phyloP scores from a whole-genome alignment of 768 basidiomycete species.

The Suillus plorans region DNA sequence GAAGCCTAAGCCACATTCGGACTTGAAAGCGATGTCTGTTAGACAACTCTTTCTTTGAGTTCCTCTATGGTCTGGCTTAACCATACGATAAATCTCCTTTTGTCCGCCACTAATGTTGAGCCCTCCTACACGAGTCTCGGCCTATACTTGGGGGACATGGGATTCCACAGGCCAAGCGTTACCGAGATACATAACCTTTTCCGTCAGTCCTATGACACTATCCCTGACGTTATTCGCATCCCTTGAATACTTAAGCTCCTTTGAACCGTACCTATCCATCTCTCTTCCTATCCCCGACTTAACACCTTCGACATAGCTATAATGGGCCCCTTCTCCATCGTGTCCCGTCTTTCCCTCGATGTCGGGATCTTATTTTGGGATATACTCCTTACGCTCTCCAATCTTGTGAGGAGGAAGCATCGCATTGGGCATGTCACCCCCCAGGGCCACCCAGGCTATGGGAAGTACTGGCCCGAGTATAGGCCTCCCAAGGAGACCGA shows the following conservation, averaged over 20 bases:
- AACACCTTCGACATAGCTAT: background rate
- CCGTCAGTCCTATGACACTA: background rate
- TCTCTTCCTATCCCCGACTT: background rate
- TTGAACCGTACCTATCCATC: background rate
- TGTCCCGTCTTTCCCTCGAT: constrained; percentile 7
- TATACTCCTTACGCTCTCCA: constrained; percentile 46
- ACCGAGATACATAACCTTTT: background rate
- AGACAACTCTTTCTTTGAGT: background rate
- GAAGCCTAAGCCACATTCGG: background rate
- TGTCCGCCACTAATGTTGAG: background rate
- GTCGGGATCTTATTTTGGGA: constrained; percentile 49
- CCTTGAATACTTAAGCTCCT: background rate
- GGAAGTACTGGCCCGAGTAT: constrained; percentile 71
- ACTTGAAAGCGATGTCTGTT: background rate
- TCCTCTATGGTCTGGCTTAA: background rate
- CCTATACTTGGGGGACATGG: background rate
- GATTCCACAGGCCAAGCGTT: background rate
- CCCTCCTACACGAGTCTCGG: background rate
- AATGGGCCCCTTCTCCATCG: background rate
- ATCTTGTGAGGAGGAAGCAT: constrained; percentile 47
- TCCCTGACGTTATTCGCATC: background rate
- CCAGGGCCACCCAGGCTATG: constrained; percentile 52
- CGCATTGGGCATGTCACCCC: constrained; percentile 54
- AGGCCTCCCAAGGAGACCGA: constrained; percentile 56
- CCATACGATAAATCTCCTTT: background rate